Conservation (phyloP, 2,329 filamentous ascomycete genomes). For the Aspergillus japonicus region DNA sequence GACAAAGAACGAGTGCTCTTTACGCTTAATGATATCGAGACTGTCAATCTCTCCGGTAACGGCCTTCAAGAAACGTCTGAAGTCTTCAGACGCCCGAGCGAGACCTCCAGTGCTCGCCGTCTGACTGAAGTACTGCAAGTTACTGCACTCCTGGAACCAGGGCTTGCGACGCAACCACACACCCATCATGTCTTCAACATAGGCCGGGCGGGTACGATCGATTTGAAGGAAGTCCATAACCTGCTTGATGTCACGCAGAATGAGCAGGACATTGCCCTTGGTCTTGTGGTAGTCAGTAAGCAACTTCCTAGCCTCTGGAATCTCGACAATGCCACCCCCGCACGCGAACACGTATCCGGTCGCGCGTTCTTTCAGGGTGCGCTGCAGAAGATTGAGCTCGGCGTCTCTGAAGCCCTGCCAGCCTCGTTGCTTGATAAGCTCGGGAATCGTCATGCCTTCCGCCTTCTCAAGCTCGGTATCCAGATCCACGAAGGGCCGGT, state of each 20-base stretch:
- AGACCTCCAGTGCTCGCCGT: constrained; percentile 54
- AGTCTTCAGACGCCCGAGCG: constrained; percentile 62
- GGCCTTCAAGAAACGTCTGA: constrained; percentile 68
- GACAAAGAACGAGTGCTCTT: constrained; percentile 82
- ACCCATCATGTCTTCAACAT: constrained; percentile 85
- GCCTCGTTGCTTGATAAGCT: constrained; percentile 74
- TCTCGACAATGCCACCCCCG: constrained; percentile 90
- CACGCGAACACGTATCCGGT: constrained; percentile 84
- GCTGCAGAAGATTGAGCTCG: constrained; percentile 72
- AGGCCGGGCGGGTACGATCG: constrained; percentile 89
- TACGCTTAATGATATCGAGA: constrained; percentile 61
- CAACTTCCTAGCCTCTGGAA: constrained; percentile 71
- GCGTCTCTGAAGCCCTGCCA: constrained; percentile 86
- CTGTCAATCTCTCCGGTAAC: constrained; percentile 62
- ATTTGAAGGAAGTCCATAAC: constrained; percentile 84
- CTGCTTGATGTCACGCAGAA: constrained; percentile 82
- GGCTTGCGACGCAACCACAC: constrained; percentile 87
- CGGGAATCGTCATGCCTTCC: constrained; percentile 73
- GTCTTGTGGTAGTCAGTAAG: constrained; percentile 69
- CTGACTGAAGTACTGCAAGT: constrained; percentile 87
- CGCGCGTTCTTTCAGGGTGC: constrained; percentile 71
- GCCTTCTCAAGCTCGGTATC: constrained; percentile 80
- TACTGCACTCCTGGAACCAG: constrained; percentile 92
- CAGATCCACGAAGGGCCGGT: constrained; percentile 78
- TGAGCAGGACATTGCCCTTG: constrained; percentile 80